Base-by-base conservation (phyloP, 1,284 basidiomycete species). In the Phellopilus nigrolimitatus region DNA sequence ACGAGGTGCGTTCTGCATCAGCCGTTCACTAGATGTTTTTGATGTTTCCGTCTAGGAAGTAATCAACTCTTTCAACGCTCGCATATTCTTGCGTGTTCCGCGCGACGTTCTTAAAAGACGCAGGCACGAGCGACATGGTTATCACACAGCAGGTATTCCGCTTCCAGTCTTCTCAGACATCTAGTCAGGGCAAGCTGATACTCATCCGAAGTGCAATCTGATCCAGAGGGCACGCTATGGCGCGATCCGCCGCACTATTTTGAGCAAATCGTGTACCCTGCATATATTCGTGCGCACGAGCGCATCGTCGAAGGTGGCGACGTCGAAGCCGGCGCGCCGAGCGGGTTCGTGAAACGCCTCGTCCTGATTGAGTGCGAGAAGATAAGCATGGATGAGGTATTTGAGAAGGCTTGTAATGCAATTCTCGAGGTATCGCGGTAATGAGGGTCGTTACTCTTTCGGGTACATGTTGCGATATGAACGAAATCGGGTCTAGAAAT, bases 191-290 rank as follows among this genome's bases (percentile, higher is more conserved):
- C 51, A 31, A 47, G 28, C 49, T 49, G 34, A 56, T 51, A 47
- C 53, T 50, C 53, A 51, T 45, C 36, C 57, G 61, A 78, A 93
- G 90, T 82, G 54, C 87, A 88, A 85, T 80, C 80, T 62, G 81
- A 87, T 66, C 73, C 82, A 91, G 91, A 91, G 67, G 92, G 91
- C 24, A 70, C 79, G 10, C 72, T 92, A 10, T 95, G 93, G 91
- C 74, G 78, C 48, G 95, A 98, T 66, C 95, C 95, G 8, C 92
- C 93, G 2, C 63, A 78, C 30, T 97, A 97, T 68, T 97, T 92
- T 79, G 88, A 94, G 60, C 76, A 91, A 56, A 91, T 98, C 55
- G 92, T 95, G 39, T 98, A 91, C 73, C 95, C 95, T 0, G 94
- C 91, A 0, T 98, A 97, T 65, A 66, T 93, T 47, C 79, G 86